Evolutionary conservation across 176 grass and related monocot genomes (phyloP).

Genomic region (Juncus effusus): DNA sequence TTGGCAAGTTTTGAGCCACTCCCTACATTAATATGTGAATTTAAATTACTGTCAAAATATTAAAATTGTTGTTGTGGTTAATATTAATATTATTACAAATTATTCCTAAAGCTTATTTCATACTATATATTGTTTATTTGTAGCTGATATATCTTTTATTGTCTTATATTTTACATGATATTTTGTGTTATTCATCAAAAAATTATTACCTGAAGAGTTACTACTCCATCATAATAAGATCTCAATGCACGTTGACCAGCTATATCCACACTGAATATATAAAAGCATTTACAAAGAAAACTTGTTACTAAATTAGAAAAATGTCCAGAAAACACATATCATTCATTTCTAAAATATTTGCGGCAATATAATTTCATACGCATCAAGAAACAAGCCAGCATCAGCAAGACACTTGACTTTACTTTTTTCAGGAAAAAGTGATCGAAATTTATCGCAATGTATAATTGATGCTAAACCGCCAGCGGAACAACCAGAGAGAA

Average conservation of each 20-base stretch:
- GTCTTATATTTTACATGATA: too few species aligned
- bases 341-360: background rate
- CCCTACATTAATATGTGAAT: conserved; percentile 16
- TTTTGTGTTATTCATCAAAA: background rate
- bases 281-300: background rate
- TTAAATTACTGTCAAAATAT: background rate
- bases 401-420: conserved; percentile 85
- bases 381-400: conserved; percentile 82
- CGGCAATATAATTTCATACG: conserved; percentile 38
- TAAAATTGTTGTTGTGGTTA: background rate
- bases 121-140: too few species aligned
- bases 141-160: too few species aligned
- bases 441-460: conserved; percentile 70
- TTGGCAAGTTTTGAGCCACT: conserved; percentile 28
- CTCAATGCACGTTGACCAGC: conserved; percentile 1
- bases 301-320: background rate
- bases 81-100: too few species aligned
- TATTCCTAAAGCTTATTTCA: too few species aligned
- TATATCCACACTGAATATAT: conserved; percentile 16
- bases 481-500: conserved; percentile 93
- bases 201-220: conserved; percentile 24
- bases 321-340: background rate
- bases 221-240: conserved; percentile 16
- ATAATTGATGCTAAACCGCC: conserved; percentile 79
- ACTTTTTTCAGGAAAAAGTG: conserved; percentile 49